A percentile compares a stretch with the other conserved stretches of the same genome.
Conservation (phyloP, 140 eudicot species). For the Ambrosia hybrid region DNA sequence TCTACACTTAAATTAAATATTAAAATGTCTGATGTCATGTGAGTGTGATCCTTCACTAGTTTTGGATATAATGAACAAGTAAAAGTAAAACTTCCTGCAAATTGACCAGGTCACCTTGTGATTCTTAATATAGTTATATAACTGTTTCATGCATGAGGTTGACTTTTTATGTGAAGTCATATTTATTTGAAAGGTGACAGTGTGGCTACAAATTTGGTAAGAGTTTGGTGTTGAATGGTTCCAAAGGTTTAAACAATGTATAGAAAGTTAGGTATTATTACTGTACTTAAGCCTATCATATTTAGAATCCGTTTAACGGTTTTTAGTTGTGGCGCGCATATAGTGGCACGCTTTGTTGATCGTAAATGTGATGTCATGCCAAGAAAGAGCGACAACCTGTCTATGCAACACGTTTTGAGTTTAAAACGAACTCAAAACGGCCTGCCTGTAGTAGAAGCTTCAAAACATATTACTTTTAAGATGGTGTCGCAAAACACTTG, state of each 20-base stretch:
- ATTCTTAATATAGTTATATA: slow-evolving; percentile 3
- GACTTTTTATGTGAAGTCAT: background rate
- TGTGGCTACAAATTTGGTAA: slow-evolving; percentile 8
- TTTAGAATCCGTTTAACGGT: no score
- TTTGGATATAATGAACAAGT: slow-evolving; percentile 18
- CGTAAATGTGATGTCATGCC: no score
- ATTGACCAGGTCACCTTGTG: slow-evolving; percentile 27
- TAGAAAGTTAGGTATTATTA: no score
- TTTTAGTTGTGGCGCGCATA: no score
- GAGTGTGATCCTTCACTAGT: slow-evolving; percentile 36
- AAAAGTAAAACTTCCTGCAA: slow-evolving; percentile 4
- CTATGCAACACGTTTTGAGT: no score
- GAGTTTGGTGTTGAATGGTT: slow-evolving; percentile 10
- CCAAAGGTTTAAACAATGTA: background rate
- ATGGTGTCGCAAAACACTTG: no score
- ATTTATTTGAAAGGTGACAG: background rate
- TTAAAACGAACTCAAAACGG: no score
- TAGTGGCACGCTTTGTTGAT: no score
- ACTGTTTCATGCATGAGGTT: slow-evolving; percentile 3
- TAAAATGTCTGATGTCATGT: slow-evolving; percentile 31
- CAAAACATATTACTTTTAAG: no score
- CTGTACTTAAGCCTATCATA: background rate
- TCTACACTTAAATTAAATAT: slow-evolving; percentile 5
- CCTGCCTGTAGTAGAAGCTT: no score
- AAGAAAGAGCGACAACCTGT: no score